A percentile compares a stretch with the other conserved stretches of the same genome.
Conservation (phyloP, 805 yeast species). For the Starmerella vaccinii region DNA sequence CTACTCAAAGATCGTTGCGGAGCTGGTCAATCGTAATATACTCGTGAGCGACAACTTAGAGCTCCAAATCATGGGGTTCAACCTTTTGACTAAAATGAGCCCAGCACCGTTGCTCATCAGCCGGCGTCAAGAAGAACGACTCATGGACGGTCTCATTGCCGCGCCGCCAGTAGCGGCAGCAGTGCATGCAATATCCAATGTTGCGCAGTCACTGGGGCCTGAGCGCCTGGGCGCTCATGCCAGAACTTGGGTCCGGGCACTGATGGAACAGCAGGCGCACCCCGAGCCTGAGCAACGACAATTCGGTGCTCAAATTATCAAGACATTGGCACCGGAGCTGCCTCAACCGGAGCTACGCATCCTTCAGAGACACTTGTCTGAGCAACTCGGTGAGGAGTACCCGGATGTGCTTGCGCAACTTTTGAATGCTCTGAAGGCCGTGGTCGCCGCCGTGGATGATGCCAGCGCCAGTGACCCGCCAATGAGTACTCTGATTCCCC, state of each 20-base stretch:
- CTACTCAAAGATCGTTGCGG: constrained; percentile 46
- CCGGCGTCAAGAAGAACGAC: constrained; percentile 48
- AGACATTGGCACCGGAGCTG: constrained; percentile 55
- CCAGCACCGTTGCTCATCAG: constrained; percentile 41
- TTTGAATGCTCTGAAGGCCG: constrained; percentile 55
- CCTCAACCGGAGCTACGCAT: constrained; percentile 37
- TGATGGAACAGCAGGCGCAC: constrained; percentile 63
- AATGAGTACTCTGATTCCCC: constrained; percentile 67
- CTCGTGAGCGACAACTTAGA: constrained; percentile 28
- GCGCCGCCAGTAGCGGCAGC: constrained; percentile 1
- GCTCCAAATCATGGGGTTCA: constrained; percentile 4
- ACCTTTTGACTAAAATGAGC: not conserved
- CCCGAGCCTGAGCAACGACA: constrained; percentile 63
- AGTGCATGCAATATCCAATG: constrained; percentile 5
- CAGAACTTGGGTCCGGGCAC: constrained; percentile 40
- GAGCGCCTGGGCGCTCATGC: constrained; percentile 32
- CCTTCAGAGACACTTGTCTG: constrained; percentile 64
- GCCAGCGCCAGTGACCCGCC: constrained; percentile 45
- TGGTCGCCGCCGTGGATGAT: constrained; percentile 35
- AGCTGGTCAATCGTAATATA: constrained; percentile 38
- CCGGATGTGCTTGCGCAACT: constrained; percentile 90
- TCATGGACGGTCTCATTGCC: constrained; percentile 65
- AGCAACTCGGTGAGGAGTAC: constrained; percentile 84
- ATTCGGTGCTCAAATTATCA: constrained; percentile 71
- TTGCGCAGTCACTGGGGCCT: not conserved